These are phyloP conservation scores for Linnemannia hyalina DNA, from an alignment of 192 early-diverging fungal species.

Conservation along the genomic window DNA sequence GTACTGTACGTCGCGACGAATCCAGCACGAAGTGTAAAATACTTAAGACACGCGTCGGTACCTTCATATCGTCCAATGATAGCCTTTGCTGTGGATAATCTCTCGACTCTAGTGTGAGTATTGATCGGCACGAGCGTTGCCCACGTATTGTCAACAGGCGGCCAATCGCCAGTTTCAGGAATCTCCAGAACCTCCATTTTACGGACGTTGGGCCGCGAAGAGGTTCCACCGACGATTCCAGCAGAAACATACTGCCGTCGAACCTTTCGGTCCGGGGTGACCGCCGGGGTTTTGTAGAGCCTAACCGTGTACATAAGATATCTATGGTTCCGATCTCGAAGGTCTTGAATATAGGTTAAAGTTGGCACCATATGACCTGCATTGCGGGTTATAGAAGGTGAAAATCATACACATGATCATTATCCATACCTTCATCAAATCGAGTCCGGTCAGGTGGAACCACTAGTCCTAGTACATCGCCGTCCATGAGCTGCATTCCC, in stretches of 20 bases:
- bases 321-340: not conserved
- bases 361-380: not conserved
- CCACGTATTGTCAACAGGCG: not conserved
- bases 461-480: constrained; percentile 27
- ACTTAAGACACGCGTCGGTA: not conserved
- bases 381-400: not conserved
- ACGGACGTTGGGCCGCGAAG: not conserved
- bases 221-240: too few relatives aligned
- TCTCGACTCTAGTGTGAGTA: not conserved
- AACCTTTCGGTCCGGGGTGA: not conserved
- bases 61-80: not conserved
- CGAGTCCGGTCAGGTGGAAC: constrained; percentile 16
- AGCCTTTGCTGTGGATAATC: not conserved
- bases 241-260: not conserved
- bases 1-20: not conserved
- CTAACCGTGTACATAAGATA: constrained; percentile 8
- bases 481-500: constrained; percentile 15
- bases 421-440: not conserved
- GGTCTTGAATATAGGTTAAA: not conserved
- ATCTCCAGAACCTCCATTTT: not conserved
- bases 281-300: not conserved
- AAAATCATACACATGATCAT: not conserved
- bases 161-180: not conserved
- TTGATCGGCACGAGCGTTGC: constrained; percentile 1
- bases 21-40: not conserved